phyloP scores from a whole-genome alignment of 2,329 filamentous ascomycete genomes.

The Golovinomyces cichoracearum region DNA sequence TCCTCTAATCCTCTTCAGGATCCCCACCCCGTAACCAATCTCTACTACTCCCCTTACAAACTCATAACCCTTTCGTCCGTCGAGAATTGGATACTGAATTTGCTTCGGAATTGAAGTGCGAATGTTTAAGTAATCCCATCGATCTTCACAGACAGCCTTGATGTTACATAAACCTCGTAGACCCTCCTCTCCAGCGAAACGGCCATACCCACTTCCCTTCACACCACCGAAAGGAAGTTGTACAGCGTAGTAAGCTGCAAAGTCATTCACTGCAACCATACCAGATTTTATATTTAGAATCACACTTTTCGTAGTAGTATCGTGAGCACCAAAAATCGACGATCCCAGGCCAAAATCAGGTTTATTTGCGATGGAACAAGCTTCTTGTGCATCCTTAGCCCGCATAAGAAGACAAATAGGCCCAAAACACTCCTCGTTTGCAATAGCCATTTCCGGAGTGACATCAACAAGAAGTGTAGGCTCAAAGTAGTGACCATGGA shows the following conservation, averaged over 20 bases:
- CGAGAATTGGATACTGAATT: conserved; percentile 54
- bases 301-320: conserved; percentile 34
- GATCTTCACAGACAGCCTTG: conserved; percentile 66
- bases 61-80: conserved; percentile 36
- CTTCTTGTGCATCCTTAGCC: conserved; percentile 32
- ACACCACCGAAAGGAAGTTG: conserved; percentile 68
- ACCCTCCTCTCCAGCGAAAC: conserved; percentile 80
- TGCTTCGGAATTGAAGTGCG: conserved; percentile 56
- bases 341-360: conserved; percentile 69
- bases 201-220: conserved; percentile 71
- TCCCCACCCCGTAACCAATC: conserved; percentile 27
- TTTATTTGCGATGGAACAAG: conserved; percentile 58
- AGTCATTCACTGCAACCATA: conserved; percentile 91
- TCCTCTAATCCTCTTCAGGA: conserved; percentile 9
- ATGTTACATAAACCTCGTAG: conserved; percentile 61
- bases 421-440: conserved; percentile 75
- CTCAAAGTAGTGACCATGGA: conserved; percentile 67
- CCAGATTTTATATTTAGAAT: conserved; percentile 48
- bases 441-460: conserved; percentile 59
- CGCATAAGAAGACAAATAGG: conserved; percentile 73
- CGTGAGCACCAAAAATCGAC: conserved; percentile 55
- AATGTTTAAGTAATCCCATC: conserved; percentile 32
- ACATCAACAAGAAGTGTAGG: conserved; percentile 85
- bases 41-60: conserved; percentile 36
- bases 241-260: conserved; percentile 76